A percentile compares a stretch with the other conserved stretches of the same genome.
Conservation (phyloP, 2,329 filamentous ascomycete species). For the Ambrosiella beaveri region DNA sequence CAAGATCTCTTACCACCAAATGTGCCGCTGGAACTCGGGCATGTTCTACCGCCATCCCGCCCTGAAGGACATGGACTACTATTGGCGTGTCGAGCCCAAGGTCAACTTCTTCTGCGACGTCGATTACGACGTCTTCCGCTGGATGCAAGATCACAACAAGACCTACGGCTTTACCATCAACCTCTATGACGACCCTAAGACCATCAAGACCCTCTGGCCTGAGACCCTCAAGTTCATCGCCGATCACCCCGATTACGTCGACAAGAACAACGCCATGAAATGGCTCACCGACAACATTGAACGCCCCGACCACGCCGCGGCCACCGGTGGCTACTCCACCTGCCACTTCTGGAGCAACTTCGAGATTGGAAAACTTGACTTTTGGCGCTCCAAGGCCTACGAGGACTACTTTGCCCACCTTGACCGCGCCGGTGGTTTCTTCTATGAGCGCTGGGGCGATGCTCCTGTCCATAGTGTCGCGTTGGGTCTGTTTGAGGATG, state of each 20-base stretch:
- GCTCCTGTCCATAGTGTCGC: conserved; percentile 93
- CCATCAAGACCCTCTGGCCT: conserved; percentile 83
- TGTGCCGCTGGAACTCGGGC: conserved; percentile 98
- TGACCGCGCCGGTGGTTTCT: conserved; percentile 88
- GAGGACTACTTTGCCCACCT: conserved; percentile 94
- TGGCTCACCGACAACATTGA: conserved; percentile 70
- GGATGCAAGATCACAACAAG: conserved; percentile 96
- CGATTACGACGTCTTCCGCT: conserved; percentile 96
- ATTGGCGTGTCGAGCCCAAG: conserved; percentile 97
- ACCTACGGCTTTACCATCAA: conserved; percentile 98
- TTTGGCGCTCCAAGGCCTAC: conserved; percentile 81
- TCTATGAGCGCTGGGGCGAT: conserved; percentile 97
- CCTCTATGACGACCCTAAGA: conserved; percentile 79
- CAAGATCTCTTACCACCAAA: conserved; percentile 87
- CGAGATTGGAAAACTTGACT: conserved; percentile 81
- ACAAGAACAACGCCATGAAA: conserved; percentile 67
- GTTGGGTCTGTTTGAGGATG: conserved; percentile 79
- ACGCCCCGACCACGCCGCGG: conserved; percentile 61
- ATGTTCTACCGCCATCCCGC: conserved; percentile 95
- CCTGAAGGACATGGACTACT: conserved; percentile 66
- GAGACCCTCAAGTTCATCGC: conserved; percentile 82
- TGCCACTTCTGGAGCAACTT: conserved; percentile 99
- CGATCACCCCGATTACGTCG: conserved; percentile 63
- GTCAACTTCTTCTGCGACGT: conserved; percentile 99
- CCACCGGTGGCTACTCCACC: conserved; percentile 86